Percentiles rank a stretch among this genome's conserved stretches.
phyloP scores from a whole-genome alignment of 2,329 filamentous ascomycete species.

The Huntiella decipiens region DNA sequence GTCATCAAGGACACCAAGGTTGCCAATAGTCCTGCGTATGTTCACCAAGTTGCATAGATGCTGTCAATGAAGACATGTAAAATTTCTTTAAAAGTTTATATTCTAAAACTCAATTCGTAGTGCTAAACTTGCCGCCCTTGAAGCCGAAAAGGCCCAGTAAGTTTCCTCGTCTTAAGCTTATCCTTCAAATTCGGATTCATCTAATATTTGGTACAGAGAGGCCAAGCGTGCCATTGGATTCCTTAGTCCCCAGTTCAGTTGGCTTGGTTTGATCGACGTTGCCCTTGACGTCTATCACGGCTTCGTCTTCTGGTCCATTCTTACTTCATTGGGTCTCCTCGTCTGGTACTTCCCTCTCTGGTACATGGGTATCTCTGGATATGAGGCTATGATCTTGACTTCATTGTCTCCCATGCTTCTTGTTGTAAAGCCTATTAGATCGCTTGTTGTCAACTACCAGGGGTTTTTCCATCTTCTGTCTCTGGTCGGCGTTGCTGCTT shows the following conservation, averaged over 20 bases:
- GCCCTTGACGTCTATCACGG: constrained; percentile 82
- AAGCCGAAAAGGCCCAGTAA: constrained; percentile 9
- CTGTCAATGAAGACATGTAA: constrained; percentile 22
- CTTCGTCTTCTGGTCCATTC: constrained; percentile 90
- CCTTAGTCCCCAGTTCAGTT: constrained; percentile 53
- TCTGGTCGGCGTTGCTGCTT: constrained; percentile 61
- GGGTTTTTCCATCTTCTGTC: constrained; percentile 58
- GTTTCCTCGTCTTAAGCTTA: constrained; percentile 15
- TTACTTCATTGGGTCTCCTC: constrained; percentile 72
- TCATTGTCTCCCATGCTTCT: constrained; percentile 69
- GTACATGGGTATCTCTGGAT: constrained; percentile 98
- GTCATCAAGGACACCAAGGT: constrained; percentile 78
- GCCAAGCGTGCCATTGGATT: constrained; percentile 52
- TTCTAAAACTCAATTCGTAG: constrained; percentile 3
- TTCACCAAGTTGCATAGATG: constrained; percentile 60
- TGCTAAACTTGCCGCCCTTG: constrained; percentile 9
- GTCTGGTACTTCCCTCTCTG: constrained; percentile 98
- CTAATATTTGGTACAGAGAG: constrained; percentile 34
- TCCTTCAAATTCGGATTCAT: not conserved
- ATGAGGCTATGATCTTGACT: constrained; percentile 73
- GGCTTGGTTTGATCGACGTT: constrained; percentile 58
- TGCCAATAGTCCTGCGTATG: constrained; percentile 85
- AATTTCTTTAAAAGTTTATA: not conserved
- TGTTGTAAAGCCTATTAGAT: constrained; percentile 48
- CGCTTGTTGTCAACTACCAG: constrained; percentile 47